phyloP scores from a whole-genome alignment of 2,329 filamentous ascomycete species.

The Talaromyces sp. region DNA sequence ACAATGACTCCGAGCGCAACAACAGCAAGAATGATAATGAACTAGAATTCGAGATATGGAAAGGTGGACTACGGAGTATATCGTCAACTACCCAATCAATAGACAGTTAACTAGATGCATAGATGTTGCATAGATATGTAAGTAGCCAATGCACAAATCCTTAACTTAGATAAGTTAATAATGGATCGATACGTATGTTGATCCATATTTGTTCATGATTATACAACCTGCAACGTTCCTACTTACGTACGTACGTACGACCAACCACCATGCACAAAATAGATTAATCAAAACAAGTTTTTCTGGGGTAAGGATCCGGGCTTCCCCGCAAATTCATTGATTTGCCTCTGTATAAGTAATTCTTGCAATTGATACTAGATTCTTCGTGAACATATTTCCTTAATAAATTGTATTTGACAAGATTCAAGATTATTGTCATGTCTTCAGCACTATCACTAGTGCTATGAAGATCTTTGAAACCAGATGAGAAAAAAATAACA shows the following conservation, averaged over 20 bases:
- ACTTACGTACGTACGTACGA: neutral
- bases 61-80: slow-evolving; percentile 53
- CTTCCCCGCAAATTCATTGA: neutral
- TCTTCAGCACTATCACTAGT: neutral
- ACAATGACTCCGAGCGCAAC: neutral
- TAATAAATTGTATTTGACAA: neutral
- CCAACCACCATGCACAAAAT: neutral
- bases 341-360: neutral
- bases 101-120: neutral
- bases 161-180: neutral
- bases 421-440: neutral
- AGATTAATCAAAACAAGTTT: neutral
- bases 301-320: neutral
- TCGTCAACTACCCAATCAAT: neutral
- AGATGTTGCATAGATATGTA: slow-evolving; percentile 1
- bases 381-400: neutral
- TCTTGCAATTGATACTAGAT: too few species aligned
- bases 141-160: neutral
- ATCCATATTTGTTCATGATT: neutral
- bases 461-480: neutral
- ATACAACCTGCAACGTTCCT: neutral
- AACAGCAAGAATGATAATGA: slow-evolving; percentile 27
- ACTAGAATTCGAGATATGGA: slow-evolving; percentile 73
- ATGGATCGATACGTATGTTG: neutral
- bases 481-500: neutral